Base-by-base conservation (phyloP, 768 basidiomycete species). In the Thelephora aurantiotincta region DNA sequence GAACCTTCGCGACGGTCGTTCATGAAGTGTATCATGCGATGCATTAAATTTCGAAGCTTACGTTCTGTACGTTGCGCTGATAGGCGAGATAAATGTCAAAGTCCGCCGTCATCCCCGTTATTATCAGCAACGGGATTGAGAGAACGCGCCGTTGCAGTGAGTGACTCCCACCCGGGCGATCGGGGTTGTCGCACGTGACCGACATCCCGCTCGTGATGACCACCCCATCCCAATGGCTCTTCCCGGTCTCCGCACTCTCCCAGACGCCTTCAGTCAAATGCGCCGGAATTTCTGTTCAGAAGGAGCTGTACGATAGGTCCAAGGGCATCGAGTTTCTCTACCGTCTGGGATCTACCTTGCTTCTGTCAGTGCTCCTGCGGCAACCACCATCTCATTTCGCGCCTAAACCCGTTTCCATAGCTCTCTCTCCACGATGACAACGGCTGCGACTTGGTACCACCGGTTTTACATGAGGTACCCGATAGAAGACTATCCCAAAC, bases 391-490 rank as follows among this genome's bases (percentile, higher is more conserved):
- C 47, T 37, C 11, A 20, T 46, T 49, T 57, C 51, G 48, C 33
- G 50, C 37, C 56, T 30, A 11, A 46, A 19, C 12, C 35, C 33
- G n/a, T 51, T 53, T 33, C 43, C 42, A 48, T 59, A 91, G 88
- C 44, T 82, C 84, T 22, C 78, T 80, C 18, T 80, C 85, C 13
- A 85, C 87, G 12, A 75, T 89, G 68, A 82, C 82, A 56, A 87
- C 89, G 20, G 86, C 89, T 20, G 86, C 87, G 20, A 85, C 82
- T 5, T 91, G 88, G 83, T 88, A 90, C 54, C 89, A 91, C 62
- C 74, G 89, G 11, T 91, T 91, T 63, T 91, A 85, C 62, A 88
- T 91, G 87, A 73, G 88, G 50, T 80, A 75, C 59, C 77, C 86
- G 22, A 76, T 87, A 75, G 78, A 82, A 55, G 83, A 88, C 57